A percentile compares a stretch with the other conserved stretches of the same genome.
Conservation (phyloP, 2,329 filamentous ascomycete species). For the Fusarium phyllophilum region DNA sequence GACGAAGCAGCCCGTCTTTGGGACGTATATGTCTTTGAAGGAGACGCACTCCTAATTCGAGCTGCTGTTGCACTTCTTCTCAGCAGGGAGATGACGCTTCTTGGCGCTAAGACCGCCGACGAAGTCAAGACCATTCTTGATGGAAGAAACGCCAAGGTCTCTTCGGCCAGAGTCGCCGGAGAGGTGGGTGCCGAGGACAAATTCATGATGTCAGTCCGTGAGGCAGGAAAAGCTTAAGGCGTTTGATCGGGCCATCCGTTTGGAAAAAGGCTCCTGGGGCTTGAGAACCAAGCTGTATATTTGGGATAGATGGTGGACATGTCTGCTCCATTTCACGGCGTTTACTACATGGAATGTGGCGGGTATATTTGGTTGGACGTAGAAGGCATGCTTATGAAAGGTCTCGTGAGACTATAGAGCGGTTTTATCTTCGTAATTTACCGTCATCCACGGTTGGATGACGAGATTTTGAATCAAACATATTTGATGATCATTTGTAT, state of each 20-base stretch:
- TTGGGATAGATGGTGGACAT: constrained; percentile 43
- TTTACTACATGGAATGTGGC: constrained; percentile 37
- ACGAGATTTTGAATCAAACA: constrained; percentile 36
- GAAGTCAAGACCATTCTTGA: constrained; percentile 56
- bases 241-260: constrained; percentile 5
- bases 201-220: constrained; percentile 50
- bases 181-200: constrained; percentile 60
- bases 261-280: constrained; percentile 11
- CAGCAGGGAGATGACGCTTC: constrained; percentile 61
- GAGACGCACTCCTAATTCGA: constrained; percentile 76
- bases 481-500: constrained; percentile 1
- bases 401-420: constrained; percentile 29
- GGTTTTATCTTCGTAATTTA: constrained; percentile 36
- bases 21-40: constrained; percentile 87
- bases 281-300: constrained; percentile 38
- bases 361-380: constrained; percentile 32
- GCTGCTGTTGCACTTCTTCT: constrained; percentile 75
- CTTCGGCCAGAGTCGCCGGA: constrained; percentile 51
- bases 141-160: constrained; percentile 44
- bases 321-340: constrained; percentile 39
- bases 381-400: constrained; percentile 33
- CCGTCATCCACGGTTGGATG: constrained; percentile 24
- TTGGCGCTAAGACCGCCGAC: constrained; percentile 56
- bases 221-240: constrained; percentile 48
- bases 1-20: constrained; percentile 79